Evolutionary conservation across 176 grass and related monocot species (phyloP).

Genomic region (Aegilops umbellulata): DNA sequence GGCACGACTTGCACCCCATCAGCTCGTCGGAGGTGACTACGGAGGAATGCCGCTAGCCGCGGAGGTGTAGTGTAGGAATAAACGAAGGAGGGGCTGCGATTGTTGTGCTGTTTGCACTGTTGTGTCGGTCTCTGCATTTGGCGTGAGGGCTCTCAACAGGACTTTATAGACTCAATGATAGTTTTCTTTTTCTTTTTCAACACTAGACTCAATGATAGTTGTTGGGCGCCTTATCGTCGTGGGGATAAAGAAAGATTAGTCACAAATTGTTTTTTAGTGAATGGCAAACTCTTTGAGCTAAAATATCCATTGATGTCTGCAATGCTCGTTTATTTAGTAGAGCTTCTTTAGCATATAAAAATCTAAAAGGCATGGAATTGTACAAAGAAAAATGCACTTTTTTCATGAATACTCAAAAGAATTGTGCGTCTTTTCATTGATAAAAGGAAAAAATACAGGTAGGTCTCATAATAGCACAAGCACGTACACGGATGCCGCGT

Average conservation of each 20-base stretch:
- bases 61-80: background rate
- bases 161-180: slow-evolving; percentile 32
- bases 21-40: background rate
- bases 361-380: too few relatives aligned
- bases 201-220: background rate
- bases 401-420: too few relatives aligned
- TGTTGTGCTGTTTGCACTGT: slow-evolving; percentile 1
- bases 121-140: slow-evolving; percentile 48
- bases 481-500: too few relatives aligned
- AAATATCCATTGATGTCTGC: background rate
- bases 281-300: background rate
- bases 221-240: background rate
- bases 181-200: too few relatives aligned
- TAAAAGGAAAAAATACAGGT: too few relatives aligned
- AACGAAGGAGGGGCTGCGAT: background rate
- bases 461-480: too few relatives aligned
- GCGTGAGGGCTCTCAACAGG: background rate
- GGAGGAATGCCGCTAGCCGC: background rate
- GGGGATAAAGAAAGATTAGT: slow-evolving; percentile 15
- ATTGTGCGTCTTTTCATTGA: too few relatives aligned
- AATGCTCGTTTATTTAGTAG: background rate
- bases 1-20: slow-evolving; percentile 82
- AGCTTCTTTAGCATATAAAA: too few relatives aligned
- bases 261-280: background rate
- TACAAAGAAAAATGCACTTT: too few relatives aligned